A percentile compares a stretch with the other conserved stretches of the same genome.
Evolutionary conservation across 495 filamentous ascomycete species (phyloP).

Genomic region (Bacidia rubella): DNA sequence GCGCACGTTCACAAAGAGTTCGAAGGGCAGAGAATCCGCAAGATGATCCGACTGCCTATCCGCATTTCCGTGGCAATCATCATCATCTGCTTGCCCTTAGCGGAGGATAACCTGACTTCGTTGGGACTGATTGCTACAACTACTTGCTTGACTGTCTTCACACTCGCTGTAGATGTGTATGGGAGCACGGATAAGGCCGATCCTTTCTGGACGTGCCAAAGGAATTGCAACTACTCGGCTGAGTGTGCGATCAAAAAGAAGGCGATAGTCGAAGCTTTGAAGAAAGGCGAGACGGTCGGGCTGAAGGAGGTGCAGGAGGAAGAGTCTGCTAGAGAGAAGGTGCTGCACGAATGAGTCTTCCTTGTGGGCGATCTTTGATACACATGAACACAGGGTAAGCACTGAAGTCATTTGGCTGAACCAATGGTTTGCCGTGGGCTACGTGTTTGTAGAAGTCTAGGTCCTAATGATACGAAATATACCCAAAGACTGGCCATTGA

Average conservation of each 20-base stretch:
- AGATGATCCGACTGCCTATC: constrained; percentile 31
- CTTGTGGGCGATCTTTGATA: not conserved
- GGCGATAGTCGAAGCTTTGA: constrained; percentile 24
- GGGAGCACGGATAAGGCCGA: constrained; percentile 33
- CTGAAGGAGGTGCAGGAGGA: not conserved
- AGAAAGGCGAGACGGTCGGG: constrained; percentile 5
- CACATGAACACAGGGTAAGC: too few species aligned
- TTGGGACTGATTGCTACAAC: constrained; percentile 36
- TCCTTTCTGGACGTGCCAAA: constrained; percentile 23
- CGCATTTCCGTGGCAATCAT: constrained; percentile 34
- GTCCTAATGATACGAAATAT: too few species aligned
- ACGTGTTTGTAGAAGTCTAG: too few species aligned
- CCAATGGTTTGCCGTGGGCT: too few species aligned
- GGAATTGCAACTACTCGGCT: constrained; percentile 24
- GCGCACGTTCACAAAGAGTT: constrained; percentile 30
- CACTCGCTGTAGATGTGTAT: constrained; percentile 36
- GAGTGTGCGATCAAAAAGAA: constrained; percentile 24
- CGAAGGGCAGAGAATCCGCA: constrained; percentile 30
- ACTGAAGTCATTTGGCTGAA: too few species aligned
- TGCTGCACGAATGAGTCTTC: not conserved
- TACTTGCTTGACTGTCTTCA: constrained; percentile 32
- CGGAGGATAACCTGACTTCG: constrained; percentile 27
- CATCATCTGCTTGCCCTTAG: constrained; percentile 35
- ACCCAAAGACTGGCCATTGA: too few species aligned
- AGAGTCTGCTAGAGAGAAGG: not conserved